Percentiles rank a stretch among this genome's conserved stretches.
phyloP scores from a whole-genome alignment of 2,329 filamentous ascomycete species.

The Diaporthe vaccinii region DNA sequence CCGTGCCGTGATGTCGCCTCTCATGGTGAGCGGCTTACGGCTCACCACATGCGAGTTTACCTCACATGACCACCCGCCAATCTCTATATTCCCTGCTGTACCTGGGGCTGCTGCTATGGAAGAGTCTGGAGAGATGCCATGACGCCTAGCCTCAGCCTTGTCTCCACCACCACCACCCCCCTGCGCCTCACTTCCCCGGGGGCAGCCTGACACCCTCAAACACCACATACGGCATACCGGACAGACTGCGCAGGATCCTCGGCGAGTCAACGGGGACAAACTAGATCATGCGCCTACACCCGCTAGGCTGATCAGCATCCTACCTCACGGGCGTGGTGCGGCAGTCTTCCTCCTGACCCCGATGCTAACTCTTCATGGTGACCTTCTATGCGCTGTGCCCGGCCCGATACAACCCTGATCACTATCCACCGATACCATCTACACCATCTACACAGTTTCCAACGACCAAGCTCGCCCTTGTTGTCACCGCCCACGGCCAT shows the following conservation, averaged over 20 bases:
- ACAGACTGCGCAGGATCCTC: slow-evolving; percentile 1
- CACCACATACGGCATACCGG: background rate
- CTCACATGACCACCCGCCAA: slow-evolving; percentile 22
- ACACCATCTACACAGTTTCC: background rate
- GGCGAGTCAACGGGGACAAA: background rate
- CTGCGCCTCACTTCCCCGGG: background rate
- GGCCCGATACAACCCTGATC: slow-evolving; percentile 22
- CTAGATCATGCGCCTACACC: background rate
- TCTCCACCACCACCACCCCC: background rate
- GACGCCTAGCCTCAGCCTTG: slow-evolving; percentile 16
- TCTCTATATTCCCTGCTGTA: background rate
- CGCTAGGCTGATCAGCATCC: background rate
- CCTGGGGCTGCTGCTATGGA: background rate
- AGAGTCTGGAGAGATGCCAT: background rate
- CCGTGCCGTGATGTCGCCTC: background rate
- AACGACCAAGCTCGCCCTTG: background rate
- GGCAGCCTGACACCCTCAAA: background rate
- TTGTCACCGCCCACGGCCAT: background rate
- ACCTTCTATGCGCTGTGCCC: background rate
- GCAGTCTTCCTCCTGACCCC: background rate
- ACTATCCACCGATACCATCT: background rate
- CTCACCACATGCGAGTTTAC: slow-evolving; percentile 1
- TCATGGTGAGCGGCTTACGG: background rate
- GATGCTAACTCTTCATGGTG: slow-evolving; percentile 24
- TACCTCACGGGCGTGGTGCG: background rate